Base-by-base conservation (phyloP, 2,329 filamentous ascomycete genomes). In the Hypoxylon sp. region DNA sequence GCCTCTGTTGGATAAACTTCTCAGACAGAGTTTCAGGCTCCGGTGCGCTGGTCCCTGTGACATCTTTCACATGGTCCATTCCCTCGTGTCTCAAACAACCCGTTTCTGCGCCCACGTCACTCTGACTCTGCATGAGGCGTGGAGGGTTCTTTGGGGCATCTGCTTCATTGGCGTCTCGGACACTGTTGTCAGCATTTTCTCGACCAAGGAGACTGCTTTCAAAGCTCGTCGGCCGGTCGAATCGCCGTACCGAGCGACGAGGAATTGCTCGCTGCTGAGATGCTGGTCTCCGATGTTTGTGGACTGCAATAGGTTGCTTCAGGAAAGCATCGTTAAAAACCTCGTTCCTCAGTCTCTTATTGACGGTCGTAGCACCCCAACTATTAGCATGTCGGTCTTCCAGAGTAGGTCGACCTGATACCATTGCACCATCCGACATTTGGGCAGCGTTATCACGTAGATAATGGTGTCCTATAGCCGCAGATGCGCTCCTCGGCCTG, bases 331-430 rank as follows among this genome's bases (percentile, higher is more conserved):
- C 94, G 38, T 93, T 92, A 74, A 97, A 91, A 0, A 97, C 93
- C 77, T 97, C 93, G 75, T 97, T 95, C 64, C 94, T 90, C 38
- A 98, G 80, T 63, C 90, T 89, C 72, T 92, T 91, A 76, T 98
- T 98, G 62, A 97, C 92, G 20, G 91, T 94, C 0, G 94, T 97
- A 14, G 93, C 93, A 6, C 95, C 94, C 94, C 95, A 97, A 73
- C 88, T 89, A 69, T 87, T 87, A 6, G 87, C 85, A 72, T 85
- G 83, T 18, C 85, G 81, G 44, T 87, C 83, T 22, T 87, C 84
- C 63, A 89, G 72, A 2, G 72, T 76, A 3, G 84, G 84, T 20
- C 83, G 72, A 16, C 49, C 42, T 26, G 60, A 51, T 40, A 55
- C 36, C 42, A 65, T 24, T 18, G 57, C 55, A 30, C 65, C 49